phyloP scores from a whole-genome alignment of 257 asterid species.

The Solanum arcanum region DNA sequence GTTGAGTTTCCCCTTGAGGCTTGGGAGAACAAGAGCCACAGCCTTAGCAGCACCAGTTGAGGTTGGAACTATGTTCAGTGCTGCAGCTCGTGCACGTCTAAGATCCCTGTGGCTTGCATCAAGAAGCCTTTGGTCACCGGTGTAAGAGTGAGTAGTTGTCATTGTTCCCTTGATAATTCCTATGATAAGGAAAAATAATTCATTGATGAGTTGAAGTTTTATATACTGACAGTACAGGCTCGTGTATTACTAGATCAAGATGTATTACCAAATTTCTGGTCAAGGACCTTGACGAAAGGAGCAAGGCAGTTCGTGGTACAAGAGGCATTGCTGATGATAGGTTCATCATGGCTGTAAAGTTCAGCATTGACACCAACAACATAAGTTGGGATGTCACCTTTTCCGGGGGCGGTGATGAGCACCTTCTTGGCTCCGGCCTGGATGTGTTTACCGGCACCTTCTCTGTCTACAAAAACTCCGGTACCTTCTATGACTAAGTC shows the following conservation, averaged over 20 bases:
- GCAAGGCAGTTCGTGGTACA: constrained; percentile 99
- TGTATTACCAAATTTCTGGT: constrained; percentile 55
- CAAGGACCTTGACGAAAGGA: constrained; percentile 92
- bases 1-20: constrained; percentile 84
- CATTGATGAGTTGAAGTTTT: background rate
- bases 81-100: constrained; percentile 95
- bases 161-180: constrained; percentile 93
- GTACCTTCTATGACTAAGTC: constrained; percentile 94
- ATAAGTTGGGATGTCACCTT: constrained; percentile 92
- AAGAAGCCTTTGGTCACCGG: constrained; percentile 96
- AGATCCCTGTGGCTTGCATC: constrained; percentile 98
- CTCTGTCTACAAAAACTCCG: constrained; percentile 89
- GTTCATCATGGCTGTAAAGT: constrained; percentile 48
- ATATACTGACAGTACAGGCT: too few relatives aligned
- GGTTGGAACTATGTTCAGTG: constrained; percentile 91
- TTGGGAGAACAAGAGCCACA: constrained; percentile 86
- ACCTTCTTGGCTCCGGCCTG: constrained; percentile 96
- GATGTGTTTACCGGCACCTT: constrained; percentile 89
- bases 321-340: constrained; percentile 93
- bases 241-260: background rate
- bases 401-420: constrained; percentile 91
- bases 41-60: constrained; percentile 98
- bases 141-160: constrained; percentile 99
- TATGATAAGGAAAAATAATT: background rate
- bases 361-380: constrained; percentile 92